Evolutionary conservation across 2,329 filamentous ascomycete genomes (phyloP), one percentile per base, ranked within the genome.

Genomic region (Harringtonia aguacate): DNA sequence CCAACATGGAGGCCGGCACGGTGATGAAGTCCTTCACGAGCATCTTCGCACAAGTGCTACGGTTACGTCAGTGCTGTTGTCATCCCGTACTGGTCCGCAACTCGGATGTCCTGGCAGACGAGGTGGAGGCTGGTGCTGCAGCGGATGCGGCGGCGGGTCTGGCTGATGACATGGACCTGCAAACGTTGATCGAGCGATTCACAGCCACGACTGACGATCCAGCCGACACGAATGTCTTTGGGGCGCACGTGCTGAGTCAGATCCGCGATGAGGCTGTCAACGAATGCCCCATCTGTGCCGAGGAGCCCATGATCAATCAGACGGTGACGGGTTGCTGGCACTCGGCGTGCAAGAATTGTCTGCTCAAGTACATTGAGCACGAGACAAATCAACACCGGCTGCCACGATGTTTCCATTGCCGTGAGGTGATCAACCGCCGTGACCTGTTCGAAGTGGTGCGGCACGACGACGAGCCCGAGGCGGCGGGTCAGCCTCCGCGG

Each of bases 311-410:
- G 88, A 77, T 86, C 34, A 84, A 95, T 43, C 90, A 94, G 57
- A 84, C 85, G 0, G 92, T 98, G 2, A 97, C 92, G 1, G 86
- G 87, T 1, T 98, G 92, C 63, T 98, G 92, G 88, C 92, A 98
- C 61, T 94, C 86, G 29, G 89, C 92, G 1, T 98, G 92, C 67
- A 95, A 92, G 63, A 83, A 86, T 49, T 98, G 92, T 55, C 67
- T 97, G n/a, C 67, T 94, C 2, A 81, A 87, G 53, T 95, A 87
- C 54, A 94, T 98, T 56, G 79, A 84, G 50, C 88, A 95, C 56
- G 84, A 95, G 59, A 82, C 73, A 5, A 81, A 86, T 52, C 86
- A 83, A 46, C 79, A 81, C 36, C 75, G 86, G 40, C 61, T 83
- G 0, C 84, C 92, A 1, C 77, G 82, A 10, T 98, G 92, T 62